Evolutionary conservation across 352 stramenopile species (phyloP).

Genomic region (Phytopythium ostracodes): DNA sequence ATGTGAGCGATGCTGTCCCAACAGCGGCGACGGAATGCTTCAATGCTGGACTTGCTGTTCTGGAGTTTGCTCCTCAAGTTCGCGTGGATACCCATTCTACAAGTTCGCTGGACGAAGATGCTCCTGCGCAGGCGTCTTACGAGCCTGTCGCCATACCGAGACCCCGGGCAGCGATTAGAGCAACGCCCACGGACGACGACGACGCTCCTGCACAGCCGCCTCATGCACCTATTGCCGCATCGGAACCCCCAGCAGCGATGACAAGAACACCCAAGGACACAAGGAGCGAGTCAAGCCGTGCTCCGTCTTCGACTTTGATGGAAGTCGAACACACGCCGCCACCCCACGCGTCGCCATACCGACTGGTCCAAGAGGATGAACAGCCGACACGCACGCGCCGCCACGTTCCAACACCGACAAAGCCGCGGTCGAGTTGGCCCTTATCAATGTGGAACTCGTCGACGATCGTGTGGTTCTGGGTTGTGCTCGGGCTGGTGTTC

Average conservation of each 20-base stretch:
- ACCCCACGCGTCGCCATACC: not conserved
- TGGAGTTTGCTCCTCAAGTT: not conserved
- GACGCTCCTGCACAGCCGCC: not conserved
- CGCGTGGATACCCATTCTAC: not conserved
- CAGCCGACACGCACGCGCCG: not conserved
- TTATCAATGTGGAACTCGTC: not conserved
- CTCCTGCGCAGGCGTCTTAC: too few relatives aligned
- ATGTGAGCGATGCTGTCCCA: not conserved
- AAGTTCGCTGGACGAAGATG: not conserved
- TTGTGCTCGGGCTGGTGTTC: conserved; percentile 47
- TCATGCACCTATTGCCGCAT: not conserved
- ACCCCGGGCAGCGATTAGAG: not conserved
- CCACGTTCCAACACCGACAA: not conserved
- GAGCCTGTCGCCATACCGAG: not conserved
- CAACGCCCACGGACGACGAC: not conserved
- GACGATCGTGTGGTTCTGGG: conserved; percentile 18
- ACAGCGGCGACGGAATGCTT: not conserved
- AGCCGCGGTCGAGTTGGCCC: not conserved
- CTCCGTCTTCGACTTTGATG: not conserved
- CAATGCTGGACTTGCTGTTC: not conserved
- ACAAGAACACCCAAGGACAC: not conserved
- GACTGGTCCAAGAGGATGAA: not conserved
- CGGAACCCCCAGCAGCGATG: not conserved
- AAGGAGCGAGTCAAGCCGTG: not conserved
- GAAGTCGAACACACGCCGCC: not conserved